phyloP scores from a whole-genome alignment of 331 rosid genomes.

The Phaseolus coccineus region DNA sequence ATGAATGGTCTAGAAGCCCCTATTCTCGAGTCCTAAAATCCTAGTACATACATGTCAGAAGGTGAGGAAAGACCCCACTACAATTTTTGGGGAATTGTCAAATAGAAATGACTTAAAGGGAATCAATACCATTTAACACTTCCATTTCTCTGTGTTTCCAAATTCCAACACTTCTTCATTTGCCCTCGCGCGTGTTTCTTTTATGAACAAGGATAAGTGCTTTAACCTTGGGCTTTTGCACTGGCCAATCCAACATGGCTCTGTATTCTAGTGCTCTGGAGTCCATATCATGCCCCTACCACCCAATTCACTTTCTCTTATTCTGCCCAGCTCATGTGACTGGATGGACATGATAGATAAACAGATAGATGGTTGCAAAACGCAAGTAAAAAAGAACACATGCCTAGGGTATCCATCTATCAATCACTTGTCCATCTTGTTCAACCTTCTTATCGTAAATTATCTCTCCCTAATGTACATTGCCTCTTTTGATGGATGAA shows the following conservation, averaged over 20 bases:
- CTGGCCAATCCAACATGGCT: conserved; percentile 27
- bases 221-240: conserved; percentile 41
- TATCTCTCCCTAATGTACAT: not conserved
- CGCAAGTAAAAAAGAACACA: conserved; percentile 45
- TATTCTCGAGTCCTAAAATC: not conserved
- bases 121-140: conserved; percentile 40
- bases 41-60: not conserved
- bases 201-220: conserved; percentile 21
- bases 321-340: conserved; percentile 46
- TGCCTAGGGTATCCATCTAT: conserved; percentile 42
- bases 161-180: not conserved
- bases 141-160: conserved; percentile 16
- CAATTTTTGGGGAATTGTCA: conserved; percentile 26
- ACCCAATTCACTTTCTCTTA: conserved; percentile 40
- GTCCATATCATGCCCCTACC: conserved; percentile 44
- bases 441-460: conserved; percentile 32
- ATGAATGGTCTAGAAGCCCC: conserved; percentile 33
- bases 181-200: conserved; percentile 21
- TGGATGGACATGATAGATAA: conserved; percentile 27
- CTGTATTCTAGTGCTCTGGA: conserved; percentile 36
- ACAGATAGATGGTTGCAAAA: conserved; percentile 35
- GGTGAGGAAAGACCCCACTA: conserved; percentile 25
- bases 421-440: conserved; percentile 47
- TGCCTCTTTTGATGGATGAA: not conserved
- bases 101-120: conserved; percentile 33